Evolutionary conservation across 306 rosid species (phyloP).

Genomic region (Castanea sativa): DNA sequence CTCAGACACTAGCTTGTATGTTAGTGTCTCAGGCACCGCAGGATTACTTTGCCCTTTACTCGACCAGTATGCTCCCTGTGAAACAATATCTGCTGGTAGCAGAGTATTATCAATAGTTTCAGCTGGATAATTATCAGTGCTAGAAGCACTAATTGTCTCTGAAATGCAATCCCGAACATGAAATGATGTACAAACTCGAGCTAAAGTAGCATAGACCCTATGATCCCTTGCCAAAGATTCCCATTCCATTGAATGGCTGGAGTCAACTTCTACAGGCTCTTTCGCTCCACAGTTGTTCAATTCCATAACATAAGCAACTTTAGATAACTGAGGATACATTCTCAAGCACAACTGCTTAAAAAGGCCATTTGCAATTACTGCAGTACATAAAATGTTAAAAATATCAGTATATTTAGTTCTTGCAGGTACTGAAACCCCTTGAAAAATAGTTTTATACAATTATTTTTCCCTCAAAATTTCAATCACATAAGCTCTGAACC

Average conservation of each 20-base stretch:
- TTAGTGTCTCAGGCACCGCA: constrained; percentile 75
- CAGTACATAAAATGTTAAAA: constrained; percentile 30
- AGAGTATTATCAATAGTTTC: constrained; percentile 81
- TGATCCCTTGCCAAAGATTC: constrained; percentile 57
- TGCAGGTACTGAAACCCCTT: background rate
- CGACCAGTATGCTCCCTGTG: constrained; percentile 68
- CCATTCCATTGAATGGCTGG: constrained; percentile 56
- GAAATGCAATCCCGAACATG: constrained; percentile 43
- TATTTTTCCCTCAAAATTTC: background rate
- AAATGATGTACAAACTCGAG: constrained; percentile 32
- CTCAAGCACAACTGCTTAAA: constrained; percentile 77
- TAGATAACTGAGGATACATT: constrained; percentile 75
- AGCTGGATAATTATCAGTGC: constrained; percentile 79
- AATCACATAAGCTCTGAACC: background rate
- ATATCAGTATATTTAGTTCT: constrained; percentile 5
- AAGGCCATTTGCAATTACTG: constrained; percentile 72
- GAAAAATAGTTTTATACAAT: background rate
- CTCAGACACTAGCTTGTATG: constrained; percentile 63
- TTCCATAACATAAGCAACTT: constrained; percentile 54
- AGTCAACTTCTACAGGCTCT: constrained; percentile 52
- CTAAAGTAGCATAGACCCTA: constrained; percentile 55
- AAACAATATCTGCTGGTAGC: constrained; percentile 27
- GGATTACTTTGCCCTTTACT: constrained; percentile 74
- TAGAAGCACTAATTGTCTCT: constrained; percentile 67
- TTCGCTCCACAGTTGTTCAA: constrained; percentile 32